phyloP scores from a whole-genome alignment of 371 early-diverging fungal genomes.

The Mortierella sp. region DNA sequence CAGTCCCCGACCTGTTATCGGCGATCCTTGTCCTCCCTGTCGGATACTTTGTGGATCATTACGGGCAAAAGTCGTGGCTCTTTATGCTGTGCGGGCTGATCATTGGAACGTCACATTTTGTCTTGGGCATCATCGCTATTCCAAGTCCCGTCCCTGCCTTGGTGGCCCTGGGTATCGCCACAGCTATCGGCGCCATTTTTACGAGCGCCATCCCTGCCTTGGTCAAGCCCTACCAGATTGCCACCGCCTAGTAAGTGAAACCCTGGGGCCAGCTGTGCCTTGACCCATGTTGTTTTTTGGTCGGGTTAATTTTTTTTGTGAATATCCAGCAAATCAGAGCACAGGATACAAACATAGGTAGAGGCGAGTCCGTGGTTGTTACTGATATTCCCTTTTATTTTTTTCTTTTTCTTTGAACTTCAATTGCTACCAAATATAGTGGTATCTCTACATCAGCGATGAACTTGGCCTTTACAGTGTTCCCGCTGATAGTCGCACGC shows the following conservation, averaged over 20 bases:
- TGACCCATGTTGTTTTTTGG: neutral
- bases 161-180: conserved; percentile 67
- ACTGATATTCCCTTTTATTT: neutral
- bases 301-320: neutral
- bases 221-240: conserved; percentile 48
- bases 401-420: neutral
- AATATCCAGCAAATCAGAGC: neutral
- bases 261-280: neutral
- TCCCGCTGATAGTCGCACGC: conserved; percentile 64
- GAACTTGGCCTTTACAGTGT: conserved; percentile 64
- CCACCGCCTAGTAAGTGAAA: conserved; percentile 46
- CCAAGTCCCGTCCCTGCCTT: conserved; percentile 66
- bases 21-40: conserved; percentile 67
- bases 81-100: conserved; percentile 46
- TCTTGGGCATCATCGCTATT: conserved; percentile 26
- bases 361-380: neutral
- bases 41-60: conserved; percentile 67
- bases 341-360: neutral
- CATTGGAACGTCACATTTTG: conserved; percentile 40
- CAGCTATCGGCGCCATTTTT: conserved; percentile 60
- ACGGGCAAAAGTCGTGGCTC: conserved; percentile 60
- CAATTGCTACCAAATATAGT: conserved; percentile 16
- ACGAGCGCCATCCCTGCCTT: conserved; percentile 42
- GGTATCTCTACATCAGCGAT: conserved; percentile 45
- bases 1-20: conserved; percentile 71